Base-by-base conservation (phyloP, 2,329 filamentous ascomycete species). In the Neonectria ditissima region DNA sequence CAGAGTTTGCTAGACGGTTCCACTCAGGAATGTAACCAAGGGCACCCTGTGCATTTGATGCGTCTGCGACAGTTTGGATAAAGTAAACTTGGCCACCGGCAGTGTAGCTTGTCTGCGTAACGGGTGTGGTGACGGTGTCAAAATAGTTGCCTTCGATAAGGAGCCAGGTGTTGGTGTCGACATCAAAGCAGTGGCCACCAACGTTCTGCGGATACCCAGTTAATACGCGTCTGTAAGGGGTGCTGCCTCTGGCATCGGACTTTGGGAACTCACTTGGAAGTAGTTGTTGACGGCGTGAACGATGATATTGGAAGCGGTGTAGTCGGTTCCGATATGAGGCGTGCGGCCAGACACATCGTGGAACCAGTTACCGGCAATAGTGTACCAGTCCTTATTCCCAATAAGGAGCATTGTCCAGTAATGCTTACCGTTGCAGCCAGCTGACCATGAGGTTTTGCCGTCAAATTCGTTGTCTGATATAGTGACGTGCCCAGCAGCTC, bases 271-370 rank as follows among this genome's bases (percentile, higher is more conserved):
- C 28, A 57, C 55, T 34, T 82, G 80, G 77, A 81, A 88, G 81
- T 87, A 87, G 81, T 88, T 89, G 82, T 88, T 88, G 71, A 87
- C 83, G 20, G 83, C 84, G 75, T 89, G 87, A 41, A 89, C 72
- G 14, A 80, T 77, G 26, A 87, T 80, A 84, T 86, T 45, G 18
- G 32, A 58, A 47, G 55, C 54, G 18, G 57, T 65, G 3, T 37
- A 14, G 16, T 64, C 55, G 74, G 84, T 84, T 32, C 80, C 82
- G 20, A 89, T 79, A 76, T 88, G 87, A 63, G 86, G 87, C 3
- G 80, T 77, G 50, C 86, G 85, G 45, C 86, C 86, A 16, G 80
- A 83, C 43, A 83, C 85, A 76, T 86, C 80, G 80, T 87, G 84
- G 69, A 89, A 80, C 78, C 87, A 87, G 80, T 89, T 89, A 61